Evolutionary conservation across 164 flowering plant genomes (phyloP), one percentile per base, ranked within the genome.

Genomic region (Tetracentron sinense): DNA sequence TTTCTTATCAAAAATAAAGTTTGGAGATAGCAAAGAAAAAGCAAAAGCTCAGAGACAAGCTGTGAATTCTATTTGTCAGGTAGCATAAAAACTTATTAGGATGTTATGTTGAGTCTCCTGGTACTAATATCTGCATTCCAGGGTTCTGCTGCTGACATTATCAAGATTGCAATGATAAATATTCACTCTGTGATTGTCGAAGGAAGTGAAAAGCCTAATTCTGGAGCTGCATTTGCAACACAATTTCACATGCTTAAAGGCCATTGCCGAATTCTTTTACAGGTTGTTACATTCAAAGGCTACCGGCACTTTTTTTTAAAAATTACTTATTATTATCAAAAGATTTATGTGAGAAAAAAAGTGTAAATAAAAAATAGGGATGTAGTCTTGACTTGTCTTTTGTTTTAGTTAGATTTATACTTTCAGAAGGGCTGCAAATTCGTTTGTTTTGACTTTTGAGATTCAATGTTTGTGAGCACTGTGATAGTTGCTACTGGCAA

Each of bases 101-200:
- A 0, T 10, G 42, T 27, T 42, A 57, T n/a, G 8, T 60, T 14
- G 35, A n/a, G 25, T 19, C 38, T 28, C 16, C 44, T 54, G 53
- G 16, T 63, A 54, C 64, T 69, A 51, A 74, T 20, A 15, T 25
- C 26, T 67, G 47, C 23, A 54, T 67, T 65, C 21, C 72, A 94
- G 99, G 99, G 99, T 26, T 94, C 99, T 62, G 93, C 99, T 64
- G 97, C 97, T 69, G 99, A 95, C 70, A 81, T 95, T 72, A 95
- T 95, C 69, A 95, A 95, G 81, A 82, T 90, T 53, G 99, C 99
- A 19, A 92, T 95, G 97, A 80, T 88, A 69, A 83, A 76, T 54
- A 71, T 95, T 20, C 78, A 89, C 63, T 77, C 89, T 44, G 78
- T 80, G 44, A 81, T 95, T 73, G 70, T 70, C 54, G 81, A n/a